Percentiles rank a stretch among this genome's conserved stretches.
phyloP scores from a whole-genome alignment of 2,329 filamentous ascomycete species.

The Microcera coccophila region DNA sequence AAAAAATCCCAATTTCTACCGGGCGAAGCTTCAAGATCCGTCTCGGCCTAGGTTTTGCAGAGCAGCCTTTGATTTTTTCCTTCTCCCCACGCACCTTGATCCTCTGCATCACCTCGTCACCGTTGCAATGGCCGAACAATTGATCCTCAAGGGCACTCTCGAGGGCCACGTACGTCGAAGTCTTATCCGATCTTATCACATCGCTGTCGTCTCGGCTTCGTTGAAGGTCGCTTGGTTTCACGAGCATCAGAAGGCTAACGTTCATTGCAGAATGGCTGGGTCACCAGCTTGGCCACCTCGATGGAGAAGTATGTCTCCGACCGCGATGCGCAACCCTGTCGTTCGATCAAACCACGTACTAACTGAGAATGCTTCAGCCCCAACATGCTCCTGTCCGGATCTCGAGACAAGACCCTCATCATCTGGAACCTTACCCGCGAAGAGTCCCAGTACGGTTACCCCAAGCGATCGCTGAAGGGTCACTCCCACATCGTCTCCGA shows the following conservation, averaged over 20 bases:
- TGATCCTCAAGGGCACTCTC: conserved; percentile 94
- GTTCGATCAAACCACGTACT: conserved; percentile 5
- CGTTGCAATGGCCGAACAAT: conserved; percentile 78
- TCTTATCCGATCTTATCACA: conserved; percentile 14
- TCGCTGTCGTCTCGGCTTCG: conserved; percentile 5
- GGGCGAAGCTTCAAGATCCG: conserved; percentile 27
- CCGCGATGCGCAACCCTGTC: not conserved
- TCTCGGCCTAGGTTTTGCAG: conserved; percentile 29
- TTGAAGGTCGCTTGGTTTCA: conserved; percentile 5
- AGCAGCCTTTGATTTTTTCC: conserved; percentile 30
- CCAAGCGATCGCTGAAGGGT: conserved; percentile 96
- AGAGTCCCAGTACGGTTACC: conserved; percentile 96
- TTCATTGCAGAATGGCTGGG: conserved; percentile 76
- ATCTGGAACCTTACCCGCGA: conserved; percentile 99
- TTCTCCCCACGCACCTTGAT: conserved; percentile 35
- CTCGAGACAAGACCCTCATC: conserved; percentile 98
- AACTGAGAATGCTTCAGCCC: conserved; percentile 54
- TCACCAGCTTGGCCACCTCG: conserved; percentile 96
- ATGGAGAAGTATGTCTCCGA: conserved; percentile 80
- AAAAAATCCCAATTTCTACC: conserved; percentile 45
- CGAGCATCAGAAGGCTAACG: conserved; percentile 27
- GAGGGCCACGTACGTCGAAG: conserved; percentile 78
- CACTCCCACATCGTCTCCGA: conserved; percentile 99
- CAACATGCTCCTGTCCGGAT: conserved; percentile 98
- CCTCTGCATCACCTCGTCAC: conserved; percentile 41